Evolutionary conservation across 495 filamentous ascomycete genomes (phyloP).

Genomic region (Xylaria longipes): DNA sequence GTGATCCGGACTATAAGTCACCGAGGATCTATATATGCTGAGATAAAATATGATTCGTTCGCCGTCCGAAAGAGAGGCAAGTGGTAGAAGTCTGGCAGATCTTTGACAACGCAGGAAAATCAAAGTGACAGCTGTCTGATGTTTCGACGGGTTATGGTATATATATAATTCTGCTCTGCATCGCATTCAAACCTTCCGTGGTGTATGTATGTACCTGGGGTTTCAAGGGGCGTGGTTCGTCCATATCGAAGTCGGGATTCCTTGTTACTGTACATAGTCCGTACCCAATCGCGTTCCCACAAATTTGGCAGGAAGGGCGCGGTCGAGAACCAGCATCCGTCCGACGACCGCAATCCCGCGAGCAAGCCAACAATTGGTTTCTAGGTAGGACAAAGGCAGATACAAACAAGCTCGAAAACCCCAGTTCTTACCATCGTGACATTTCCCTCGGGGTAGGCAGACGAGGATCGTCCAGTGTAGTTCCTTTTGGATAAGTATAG

Average conservation of each 20-base stretch:
- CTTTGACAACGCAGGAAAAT: background rate
- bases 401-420: background rate
- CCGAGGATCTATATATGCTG: background rate
- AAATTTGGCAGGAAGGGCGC: conserved; percentile 17
- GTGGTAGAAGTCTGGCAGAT: background rate
- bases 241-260: background rate
- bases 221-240: background rate
- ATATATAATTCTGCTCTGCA: background rate
- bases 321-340: background rate
- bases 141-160: background rate
- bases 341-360: conserved; percentile 1
- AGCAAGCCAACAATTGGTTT: background rate
- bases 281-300: background rate
- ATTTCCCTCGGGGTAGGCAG: background rate
- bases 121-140: background rate
- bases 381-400: background rate
- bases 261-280: background rate
- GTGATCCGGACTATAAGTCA: background rate
- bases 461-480: background rate
- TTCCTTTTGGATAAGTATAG: conserved; percentile 26
- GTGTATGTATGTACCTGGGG: background rate
- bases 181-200: background rate
- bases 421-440: conserved; percentile 18
- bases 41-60: background rate
- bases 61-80: background rate